Evolutionary conservation across 139 green algal species (phyloP).

Genomic region (Tetradesmus obliquus): DNA sequence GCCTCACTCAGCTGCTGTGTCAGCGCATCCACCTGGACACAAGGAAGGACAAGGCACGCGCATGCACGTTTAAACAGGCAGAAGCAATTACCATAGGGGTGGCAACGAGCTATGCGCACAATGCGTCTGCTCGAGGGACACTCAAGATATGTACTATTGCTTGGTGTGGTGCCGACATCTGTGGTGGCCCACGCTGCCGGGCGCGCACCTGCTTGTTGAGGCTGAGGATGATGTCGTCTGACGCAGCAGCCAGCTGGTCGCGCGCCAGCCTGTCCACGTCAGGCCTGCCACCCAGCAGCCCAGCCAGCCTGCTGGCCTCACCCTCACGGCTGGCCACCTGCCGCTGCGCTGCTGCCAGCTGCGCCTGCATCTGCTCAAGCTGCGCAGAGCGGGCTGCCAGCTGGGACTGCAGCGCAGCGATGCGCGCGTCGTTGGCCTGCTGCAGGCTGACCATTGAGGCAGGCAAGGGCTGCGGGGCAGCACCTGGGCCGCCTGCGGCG

Average conservation of each 20-base stretch:
- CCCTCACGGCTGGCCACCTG: constrained; percentile 51
- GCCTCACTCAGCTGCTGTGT: constrained; percentile 50
- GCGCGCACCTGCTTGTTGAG: constrained; percentile 59
- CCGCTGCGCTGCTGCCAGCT: not conserved
- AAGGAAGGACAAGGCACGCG: not conserved
- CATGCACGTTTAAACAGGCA: not conserved
- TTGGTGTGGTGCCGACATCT: not conserved
- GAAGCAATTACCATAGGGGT: too few relatives aligned
- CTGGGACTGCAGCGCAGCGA: constrained; percentile 62
- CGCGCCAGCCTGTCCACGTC: constrained; percentile 68
- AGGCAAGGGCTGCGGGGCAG: not conserved
- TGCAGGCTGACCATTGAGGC: constrained; percentile 45
- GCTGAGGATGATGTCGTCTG: constrained; percentile 30
- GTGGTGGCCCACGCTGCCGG: not conserved
- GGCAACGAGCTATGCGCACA: too few relatives aligned
- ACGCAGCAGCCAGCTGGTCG: constrained; percentile 12
- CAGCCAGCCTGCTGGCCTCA: constrained; percentile 66
- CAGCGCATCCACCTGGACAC: constrained; percentile 54
- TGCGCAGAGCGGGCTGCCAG: constrained; percentile 40
- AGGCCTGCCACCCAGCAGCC: constrained; percentile 44
- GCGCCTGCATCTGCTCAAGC: constrained; percentile 23
- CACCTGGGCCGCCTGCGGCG: not conserved
- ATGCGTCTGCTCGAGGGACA: too few relatives aligned
- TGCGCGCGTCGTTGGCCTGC: constrained; percentile 45
- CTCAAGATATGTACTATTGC: not conserved